phyloP scores from a whole-genome alignment of 352 stramenopile genomes.

The Pythium plurisporium region DNA sequence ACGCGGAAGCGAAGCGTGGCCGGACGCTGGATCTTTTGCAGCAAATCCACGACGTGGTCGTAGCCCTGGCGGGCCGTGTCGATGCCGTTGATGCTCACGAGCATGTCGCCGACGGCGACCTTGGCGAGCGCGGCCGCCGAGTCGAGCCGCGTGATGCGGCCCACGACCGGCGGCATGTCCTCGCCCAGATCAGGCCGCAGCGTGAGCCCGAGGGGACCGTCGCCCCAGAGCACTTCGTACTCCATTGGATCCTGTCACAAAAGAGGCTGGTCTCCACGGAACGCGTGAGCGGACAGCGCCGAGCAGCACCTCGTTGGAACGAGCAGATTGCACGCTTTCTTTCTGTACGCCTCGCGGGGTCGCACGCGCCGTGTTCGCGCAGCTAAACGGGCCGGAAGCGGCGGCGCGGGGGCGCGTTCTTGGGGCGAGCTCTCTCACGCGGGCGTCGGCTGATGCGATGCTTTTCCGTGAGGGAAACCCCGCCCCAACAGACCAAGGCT shows the following conservation, averaged over 20 bases:
- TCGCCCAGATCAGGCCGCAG: slow-evolving; percentile 78
- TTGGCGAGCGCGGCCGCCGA: slow-evolving; percentile 76
- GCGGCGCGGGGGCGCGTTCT: neutral
- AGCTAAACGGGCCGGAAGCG: neutral
- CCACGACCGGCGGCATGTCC: slow-evolving; percentile 85
- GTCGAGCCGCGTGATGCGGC: slow-evolving; percentile 82
- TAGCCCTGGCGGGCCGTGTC: slow-evolving; percentile 85
- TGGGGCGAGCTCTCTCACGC: neutral
- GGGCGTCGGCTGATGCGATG: slow-evolving; percentile 6
- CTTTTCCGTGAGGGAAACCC: slow-evolving; percentile 19
- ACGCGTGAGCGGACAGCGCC: neutral
- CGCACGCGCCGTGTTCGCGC: slow-evolving; percentile 8
- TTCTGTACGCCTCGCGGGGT: neutral
- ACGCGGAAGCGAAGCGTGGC: slow-evolving; percentile 82
- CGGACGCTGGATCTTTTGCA: slow-evolving; percentile 79
- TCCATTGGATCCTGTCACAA: slow-evolving; percentile 43
- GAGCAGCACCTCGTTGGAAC: neutral
- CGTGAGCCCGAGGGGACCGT: slow-evolving; percentile 76
- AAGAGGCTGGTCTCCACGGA: neutral
- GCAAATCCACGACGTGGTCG: slow-evolving; percentile 72
- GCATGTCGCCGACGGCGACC: slow-evolving; percentile 82
- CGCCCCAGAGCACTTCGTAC: slow-evolving; percentile 85
- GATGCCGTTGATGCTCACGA: slow-evolving; percentile 86
- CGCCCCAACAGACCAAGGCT: slow-evolving; percentile 13
- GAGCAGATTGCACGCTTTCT: slow-evolving; percentile 1